Evolutionary conservation across 352 stramenopile genomes (phyloP).

Genomic region (Globisporangium emineosum): DNA sequence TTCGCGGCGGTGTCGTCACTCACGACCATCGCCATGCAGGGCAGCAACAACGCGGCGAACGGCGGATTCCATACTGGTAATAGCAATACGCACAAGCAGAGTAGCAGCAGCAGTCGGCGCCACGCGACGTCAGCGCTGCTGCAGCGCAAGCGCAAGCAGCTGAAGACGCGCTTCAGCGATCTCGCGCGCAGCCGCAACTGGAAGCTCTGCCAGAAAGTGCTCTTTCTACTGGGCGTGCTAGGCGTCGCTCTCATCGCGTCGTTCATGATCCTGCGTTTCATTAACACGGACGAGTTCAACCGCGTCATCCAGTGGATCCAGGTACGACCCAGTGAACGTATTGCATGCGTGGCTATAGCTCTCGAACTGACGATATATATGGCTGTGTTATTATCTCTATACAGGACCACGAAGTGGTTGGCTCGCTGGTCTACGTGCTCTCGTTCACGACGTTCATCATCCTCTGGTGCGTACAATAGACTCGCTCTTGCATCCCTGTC

Average conservation of each 20-base stretch:
- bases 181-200: slow-evolving; percentile 14
- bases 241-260: slow-evolving; percentile 13
- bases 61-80: no score
- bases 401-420: slow-evolving; percentile 15
- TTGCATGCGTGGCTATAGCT: not conserved
- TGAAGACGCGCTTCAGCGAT: slow-evolving; percentile 11
- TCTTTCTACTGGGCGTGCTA: slow-evolving; percentile 12
- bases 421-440: slow-evolving; percentile 18
- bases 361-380: not conserved
- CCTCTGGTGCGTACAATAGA: slow-evolving; percentile 13
- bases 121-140: not conserved
- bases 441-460: slow-evolving; percentile 23
- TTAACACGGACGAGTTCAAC: slow-evolving; percentile 23
- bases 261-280: slow-evolving; percentile 12
- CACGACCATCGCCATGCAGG: slow-evolving; percentile 12
- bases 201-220: slow-evolving; percentile 11
- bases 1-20: slow-evolving; percentile 15
- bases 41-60: not conserved
- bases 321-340: slow-evolving; percentile 1
- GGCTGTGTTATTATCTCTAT: not conserved
- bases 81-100: not conserved
- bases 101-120: not conserved
- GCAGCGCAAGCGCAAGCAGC: slow-evolving; percentile 9
- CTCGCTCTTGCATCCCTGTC: no score
- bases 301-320: slow-evolving; percentile 23